Evolutionary conservation across 768 basidiomycete species (phyloP).

Genomic region (Ramaria rubella): DNA sequence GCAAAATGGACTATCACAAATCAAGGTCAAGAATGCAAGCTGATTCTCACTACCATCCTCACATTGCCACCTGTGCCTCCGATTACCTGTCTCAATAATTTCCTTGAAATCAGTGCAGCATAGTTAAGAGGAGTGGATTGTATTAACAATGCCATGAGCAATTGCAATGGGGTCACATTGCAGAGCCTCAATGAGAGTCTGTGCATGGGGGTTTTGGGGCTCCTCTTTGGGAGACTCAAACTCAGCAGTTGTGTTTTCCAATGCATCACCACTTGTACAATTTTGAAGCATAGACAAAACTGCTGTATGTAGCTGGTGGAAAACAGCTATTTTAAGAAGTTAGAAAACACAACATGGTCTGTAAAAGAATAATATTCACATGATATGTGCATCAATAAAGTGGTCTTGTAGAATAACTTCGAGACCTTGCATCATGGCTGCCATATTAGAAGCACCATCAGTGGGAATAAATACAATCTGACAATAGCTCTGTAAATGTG

Average conservation of each 20-base stretch:
- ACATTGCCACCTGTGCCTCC: background rate
- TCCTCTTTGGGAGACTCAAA: background rate
- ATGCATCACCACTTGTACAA: background rate
- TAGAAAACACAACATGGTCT: background rate
- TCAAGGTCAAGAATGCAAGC: background rate
- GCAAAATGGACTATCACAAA: background rate
- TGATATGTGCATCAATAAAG: background rate
- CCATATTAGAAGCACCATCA: constrained; percentile 1
- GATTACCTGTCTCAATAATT: too few relatives aligned
- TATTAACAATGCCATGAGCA: background rate
- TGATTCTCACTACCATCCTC: background rate
- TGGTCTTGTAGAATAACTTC: background rate
- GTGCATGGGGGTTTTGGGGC: background rate
- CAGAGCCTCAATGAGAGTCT: background rate
- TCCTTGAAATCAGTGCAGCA: background rate
- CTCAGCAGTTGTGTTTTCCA: background rate
- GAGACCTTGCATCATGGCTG: background rate
- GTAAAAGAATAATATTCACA: background rate
- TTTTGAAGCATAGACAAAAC: background rate
- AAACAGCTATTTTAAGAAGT: background rate
- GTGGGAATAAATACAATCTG: background rate
- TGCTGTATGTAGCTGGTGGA: background rate
- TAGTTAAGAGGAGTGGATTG: background rate
- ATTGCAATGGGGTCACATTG: background rate
- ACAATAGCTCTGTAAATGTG: too few relatives aligned